A percentile compares a stretch with the other conserved stretches of the same genome.
Conservation (phyloP, 495 filamentous ascomycete genomes). For the Xylaria longipes region DNA sequence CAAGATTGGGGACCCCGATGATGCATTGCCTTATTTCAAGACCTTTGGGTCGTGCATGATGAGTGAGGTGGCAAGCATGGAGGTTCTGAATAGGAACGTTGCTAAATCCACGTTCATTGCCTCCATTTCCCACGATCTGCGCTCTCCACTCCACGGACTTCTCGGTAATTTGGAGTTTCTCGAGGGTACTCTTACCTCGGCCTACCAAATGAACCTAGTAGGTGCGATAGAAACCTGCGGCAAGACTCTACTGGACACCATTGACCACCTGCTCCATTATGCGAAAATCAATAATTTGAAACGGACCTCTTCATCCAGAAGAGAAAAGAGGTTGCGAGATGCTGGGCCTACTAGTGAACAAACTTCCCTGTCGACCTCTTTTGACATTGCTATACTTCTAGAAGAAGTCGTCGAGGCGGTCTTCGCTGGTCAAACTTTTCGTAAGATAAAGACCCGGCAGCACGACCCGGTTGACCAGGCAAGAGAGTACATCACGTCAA, state of each 20-base stretch:
- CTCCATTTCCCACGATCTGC: slow-evolving; percentile 77
- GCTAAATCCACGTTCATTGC: slow-evolving; percentile 75
- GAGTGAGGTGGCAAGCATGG: slow-evolving; percentile 63
- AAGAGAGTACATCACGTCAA: slow-evolving; percentile 1
- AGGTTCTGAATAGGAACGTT: slow-evolving; percentile 48
- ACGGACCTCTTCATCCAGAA: neutral
- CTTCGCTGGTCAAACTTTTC: slow-evolving; percentile 56
- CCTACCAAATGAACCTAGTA: slow-evolving; percentile 46
- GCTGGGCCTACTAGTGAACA: neutral
- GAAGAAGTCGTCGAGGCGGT: slow-evolving; percentile 68
- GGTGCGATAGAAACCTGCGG: slow-evolving; percentile 78
- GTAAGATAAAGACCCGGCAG: slow-evolving; percentile 34
- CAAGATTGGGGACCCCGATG: slow-evolving; percentile 47
- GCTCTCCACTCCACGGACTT: slow-evolving; percentile 79
- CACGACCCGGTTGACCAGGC: slow-evolving; percentile 29
- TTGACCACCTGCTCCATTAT: slow-evolving; percentile 75
- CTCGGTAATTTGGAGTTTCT: slow-evolving; percentile 76
- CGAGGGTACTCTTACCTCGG: neutral
- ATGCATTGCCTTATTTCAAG: slow-evolving; percentile 45
- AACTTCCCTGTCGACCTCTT: slow-evolving; percentile 23
- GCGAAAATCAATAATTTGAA: slow-evolving; percentile 67
- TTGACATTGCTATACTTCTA: slow-evolving; percentile 52
- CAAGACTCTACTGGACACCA: slow-evolving; percentile 76
- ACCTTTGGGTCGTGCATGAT: slow-evolving; percentile 68
- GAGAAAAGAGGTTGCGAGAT: neutral